Conservation (phyloP, 2,329 filamentous ascomycete genomes). For the Aspergillus ochraceus region DNA sequence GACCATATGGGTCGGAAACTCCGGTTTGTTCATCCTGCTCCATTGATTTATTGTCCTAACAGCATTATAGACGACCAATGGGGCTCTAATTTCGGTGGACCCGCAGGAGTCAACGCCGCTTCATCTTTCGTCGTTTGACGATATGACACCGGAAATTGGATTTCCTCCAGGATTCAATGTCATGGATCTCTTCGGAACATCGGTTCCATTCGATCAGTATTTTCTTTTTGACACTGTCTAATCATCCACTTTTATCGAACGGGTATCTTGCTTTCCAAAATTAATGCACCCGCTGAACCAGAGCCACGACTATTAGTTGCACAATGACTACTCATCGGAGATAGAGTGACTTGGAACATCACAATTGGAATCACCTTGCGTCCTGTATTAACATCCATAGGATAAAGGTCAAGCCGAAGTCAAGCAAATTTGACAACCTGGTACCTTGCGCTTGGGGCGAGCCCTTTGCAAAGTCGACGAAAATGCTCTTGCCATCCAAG, state of each 20-base stretch:
- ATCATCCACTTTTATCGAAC: too few species aligned
- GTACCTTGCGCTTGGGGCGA: not conserved
- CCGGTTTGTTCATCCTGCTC: not conserved
- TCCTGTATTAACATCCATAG: not conserved
- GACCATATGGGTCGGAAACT: not conserved
- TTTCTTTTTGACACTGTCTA: not conserved
- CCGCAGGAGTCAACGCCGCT: constrained; percentile 17
- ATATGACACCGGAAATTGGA: not conserved
- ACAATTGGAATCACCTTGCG: not conserved
- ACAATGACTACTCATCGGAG: not conserved
- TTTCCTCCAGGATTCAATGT: not conserved
- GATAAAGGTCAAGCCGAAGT: not conserved
- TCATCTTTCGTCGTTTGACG: constrained; percentile 26
- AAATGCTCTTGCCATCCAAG: not conserved
- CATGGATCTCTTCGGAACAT: not conserved
- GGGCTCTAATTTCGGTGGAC: not conserved
- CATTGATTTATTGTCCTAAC: not conserved
- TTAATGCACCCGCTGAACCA: not conserved
- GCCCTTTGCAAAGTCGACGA: not conserved
- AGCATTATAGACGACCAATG: not conserved
- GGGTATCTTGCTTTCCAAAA: too few species aligned
- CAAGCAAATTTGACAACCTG: not conserved
- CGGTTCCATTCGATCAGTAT: not conserved
- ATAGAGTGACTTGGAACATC: not conserved
- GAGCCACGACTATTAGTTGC: not conserved